A percentile compares a stretch with the other conserved stretches of the same genome.
Conservation (phyloP, 176 grass and related monocot genomes). For the Hsuehochloa calcarea region DNA sequence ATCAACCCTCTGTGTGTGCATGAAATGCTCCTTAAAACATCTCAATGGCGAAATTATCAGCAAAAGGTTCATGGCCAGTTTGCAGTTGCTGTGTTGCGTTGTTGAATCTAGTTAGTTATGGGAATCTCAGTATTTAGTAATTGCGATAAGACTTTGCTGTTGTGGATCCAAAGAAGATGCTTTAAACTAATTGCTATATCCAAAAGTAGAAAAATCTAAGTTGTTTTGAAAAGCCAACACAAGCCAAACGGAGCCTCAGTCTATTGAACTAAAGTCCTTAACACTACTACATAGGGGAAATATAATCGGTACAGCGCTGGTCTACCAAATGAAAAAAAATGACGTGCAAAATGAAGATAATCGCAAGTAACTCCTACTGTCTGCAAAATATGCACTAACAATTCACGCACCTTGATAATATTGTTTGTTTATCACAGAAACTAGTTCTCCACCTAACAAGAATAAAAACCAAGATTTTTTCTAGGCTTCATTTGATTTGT, state of each 20-base stretch:
- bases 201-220: background rate
- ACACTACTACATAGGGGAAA: background rate
- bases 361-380: background rate
- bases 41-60: background rate
- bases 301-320: background rate
- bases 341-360: background rate
- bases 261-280: background rate
- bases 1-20: background rate
- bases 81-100: background rate
- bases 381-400: conserved; percentile 9
- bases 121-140: background rate
- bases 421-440: background rate
- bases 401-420: background rate
- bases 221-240: background rate
- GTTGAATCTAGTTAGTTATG: background rate
- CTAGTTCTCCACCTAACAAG: background rate
- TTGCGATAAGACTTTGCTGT: background rate
- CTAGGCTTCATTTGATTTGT: background rate
- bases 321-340: background rate
- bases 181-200: background rate
- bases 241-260: background rate
- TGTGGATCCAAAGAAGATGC: background rate
- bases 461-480: conserved; percentile 13
- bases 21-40: conserved; percentile 3
- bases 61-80: background rate